Conservation (phyloP, 495 filamentous ascomycete genomes). For the Evernia prunastri region DNA sequence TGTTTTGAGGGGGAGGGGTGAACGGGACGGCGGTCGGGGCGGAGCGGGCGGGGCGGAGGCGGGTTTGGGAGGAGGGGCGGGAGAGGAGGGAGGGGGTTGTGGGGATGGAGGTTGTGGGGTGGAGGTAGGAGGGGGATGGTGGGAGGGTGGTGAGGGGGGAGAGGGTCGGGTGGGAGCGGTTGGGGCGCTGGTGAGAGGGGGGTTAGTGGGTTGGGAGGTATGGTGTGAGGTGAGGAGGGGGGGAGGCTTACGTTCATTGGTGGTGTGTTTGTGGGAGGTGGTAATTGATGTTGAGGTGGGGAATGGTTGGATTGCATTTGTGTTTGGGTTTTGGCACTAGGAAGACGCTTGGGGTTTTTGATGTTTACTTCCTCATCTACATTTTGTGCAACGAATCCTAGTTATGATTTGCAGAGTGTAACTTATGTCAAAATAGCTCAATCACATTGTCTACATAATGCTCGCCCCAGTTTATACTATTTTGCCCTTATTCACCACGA, state of each 20-base stretch:
- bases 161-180: conserved; percentile 41
- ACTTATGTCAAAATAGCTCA: not conserved
- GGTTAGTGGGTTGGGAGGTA: conserved; percentile 23
- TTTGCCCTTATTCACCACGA: conserved; percentile 84
- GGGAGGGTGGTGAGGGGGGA: conserved; percentile 25
- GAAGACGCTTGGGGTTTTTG: not conserved
- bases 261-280: not conserved
- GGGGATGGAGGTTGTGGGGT: conserved; percentile 18
- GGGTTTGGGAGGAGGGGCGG: conserved; percentile 40
- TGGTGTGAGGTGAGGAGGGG: not conserved
- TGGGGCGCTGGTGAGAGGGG: conserved; percentile 53
- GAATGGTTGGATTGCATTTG: not conserved
- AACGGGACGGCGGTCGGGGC: conserved; percentile 27
- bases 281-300: not conserved
- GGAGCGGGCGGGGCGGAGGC: conserved; percentile 22
- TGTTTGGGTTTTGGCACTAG: not conserved
- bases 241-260: not conserved
- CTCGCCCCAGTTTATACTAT: conserved; percentile 39
- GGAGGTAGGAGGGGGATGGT: conserved; percentile 18
- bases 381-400: not conserved
- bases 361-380: not conserved
- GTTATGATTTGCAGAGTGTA: too few relatives aligned
- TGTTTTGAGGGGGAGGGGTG: conserved; percentile 11
- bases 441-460: not conserved
- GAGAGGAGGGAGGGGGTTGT: conserved; percentile 35